Base-by-base conservation (phyloP, 2,329 filamentous ascomycete species). In the Penicillium digitatum region DNA sequence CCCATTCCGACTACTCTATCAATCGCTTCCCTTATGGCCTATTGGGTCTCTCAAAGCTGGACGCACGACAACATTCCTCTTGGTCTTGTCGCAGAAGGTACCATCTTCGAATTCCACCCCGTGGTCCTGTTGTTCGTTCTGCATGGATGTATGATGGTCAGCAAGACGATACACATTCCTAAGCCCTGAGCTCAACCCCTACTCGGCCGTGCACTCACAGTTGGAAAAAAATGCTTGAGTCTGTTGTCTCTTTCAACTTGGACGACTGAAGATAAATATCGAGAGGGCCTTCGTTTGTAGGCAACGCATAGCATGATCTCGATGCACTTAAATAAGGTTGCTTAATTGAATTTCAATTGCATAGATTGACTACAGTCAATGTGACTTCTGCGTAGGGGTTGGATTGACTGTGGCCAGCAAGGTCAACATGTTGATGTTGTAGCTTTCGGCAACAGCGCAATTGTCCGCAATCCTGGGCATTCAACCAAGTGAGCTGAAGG, bases 71-170 rank as follows among this genome's bases (percentile, higher is more conserved):
- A 86, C 55, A 74, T 99, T n/a, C 94, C 94, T 9, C 74, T 88
- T 31, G 93, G 94, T 38, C 76, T 87, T 22, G 80, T 84, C 77
- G 78, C 85, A 29, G 72, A 81, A 51, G 91, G 88, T 22, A 85
- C 87, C 0, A 61, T 78, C 8, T 78, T 92, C 20, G 94, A 95
- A 74, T 85, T 96, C 57, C 94, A 99, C 72, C 93, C 94, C 14
- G 80, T 88, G 3, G 89, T 87, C 8, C 74, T 86, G 24, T 68
- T 97, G 57, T 99, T 96, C 74, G 79, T 95, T 56, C 65, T 91
- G n/a, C 90, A 95, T 71, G 94, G 92, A 20, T 95, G 89, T 70
- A 76, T 94, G 69, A 97, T 99, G 94, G 88, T 93, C 61, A 96
- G 90, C 79, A 95, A 93, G 82, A 93, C 86, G 31, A 85, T 99